Conservation (phyloP, 23 red algal genomes). For the Agarophyton chilense region DNA sequence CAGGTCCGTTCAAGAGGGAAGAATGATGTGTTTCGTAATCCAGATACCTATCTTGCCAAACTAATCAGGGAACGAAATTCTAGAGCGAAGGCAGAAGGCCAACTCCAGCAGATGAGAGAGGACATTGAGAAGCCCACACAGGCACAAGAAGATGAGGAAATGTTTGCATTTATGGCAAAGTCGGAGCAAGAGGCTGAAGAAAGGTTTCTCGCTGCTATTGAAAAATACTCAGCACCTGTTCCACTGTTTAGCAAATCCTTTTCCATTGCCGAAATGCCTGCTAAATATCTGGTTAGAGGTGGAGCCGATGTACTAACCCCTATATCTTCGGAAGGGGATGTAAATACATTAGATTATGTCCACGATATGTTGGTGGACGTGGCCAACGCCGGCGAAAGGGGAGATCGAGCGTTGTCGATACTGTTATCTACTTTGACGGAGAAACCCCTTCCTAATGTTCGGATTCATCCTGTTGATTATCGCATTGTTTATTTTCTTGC, state of each 20-base stretch:
- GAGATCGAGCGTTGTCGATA: slow-evolving; percentile 2
- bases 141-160: slow-evolving; percentile 1
- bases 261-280: slow-evolving; percentile 4
- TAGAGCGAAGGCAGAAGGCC: slow-evolving; percentile 1
- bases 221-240: slow-evolving; percentile 49
- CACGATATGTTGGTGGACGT: slow-evolving; percentile 43
- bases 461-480: background rate
- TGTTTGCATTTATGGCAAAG: slow-evolving; percentile 26
- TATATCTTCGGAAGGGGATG: background rate
- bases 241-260: slow-evolving; percentile 25
- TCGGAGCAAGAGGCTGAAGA: slow-evolving; percentile 20
- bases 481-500: slow-evolving; percentile 1
- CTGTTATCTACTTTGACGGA: background rate
- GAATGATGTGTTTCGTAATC: background rate
- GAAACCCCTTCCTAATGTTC: background rate
- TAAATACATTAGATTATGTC: background rate
- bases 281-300: slow-evolving; percentile 5
- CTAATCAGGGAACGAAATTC: background rate
- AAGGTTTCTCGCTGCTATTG: background rate
- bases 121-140: slow-evolving; percentile 1
- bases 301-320: background rate
- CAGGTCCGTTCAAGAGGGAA: background rate
- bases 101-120: slow-evolving; percentile 40
- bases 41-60: background rate
- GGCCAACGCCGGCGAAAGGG: background rate